Evolutionary conservation across 2,329 filamentous ascomycete genomes (phyloP).

Genomic region (Penicillium sclerotigenum): DNA sequence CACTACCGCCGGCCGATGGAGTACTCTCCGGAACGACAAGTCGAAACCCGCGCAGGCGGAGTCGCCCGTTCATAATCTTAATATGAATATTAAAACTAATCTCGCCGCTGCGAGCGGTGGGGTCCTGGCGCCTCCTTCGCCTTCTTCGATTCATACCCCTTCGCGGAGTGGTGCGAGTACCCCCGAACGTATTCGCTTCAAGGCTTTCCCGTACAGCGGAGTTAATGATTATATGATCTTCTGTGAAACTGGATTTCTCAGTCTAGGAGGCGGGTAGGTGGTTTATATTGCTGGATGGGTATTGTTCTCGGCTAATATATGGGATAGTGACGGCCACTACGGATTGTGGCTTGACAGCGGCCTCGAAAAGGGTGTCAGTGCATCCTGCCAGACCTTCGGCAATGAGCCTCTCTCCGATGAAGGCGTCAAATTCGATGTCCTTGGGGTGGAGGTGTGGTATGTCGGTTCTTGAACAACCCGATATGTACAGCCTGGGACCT

Average conservation of each 20-base stretch:
- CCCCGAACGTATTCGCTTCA: constrained; percentile 82
- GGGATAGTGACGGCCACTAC: constrained; percentile 70
- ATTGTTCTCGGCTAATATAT: constrained; percentile 8
- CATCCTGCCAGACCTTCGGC: constrained; percentile 83
- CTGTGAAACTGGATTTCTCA: constrained; percentile 80
- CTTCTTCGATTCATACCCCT: constrained; percentile 20
- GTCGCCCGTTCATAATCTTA: constrained; percentile 22
- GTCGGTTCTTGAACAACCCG: constrained; percentile 56
- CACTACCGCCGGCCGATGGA: constrained; percentile 58
- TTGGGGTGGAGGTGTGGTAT: constrained; percentile 92
- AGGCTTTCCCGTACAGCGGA: constrained; percentile 93
- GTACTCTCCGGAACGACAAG: constrained; percentile 50
- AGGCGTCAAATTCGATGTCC: constrained; percentile 83
- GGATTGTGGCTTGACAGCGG: constrained; percentile 89
- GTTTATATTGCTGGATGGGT: neutral
- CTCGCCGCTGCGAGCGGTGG: constrained; percentile 25
- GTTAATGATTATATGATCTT: constrained; percentile 96
- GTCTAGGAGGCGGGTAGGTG: constrained; percentile 71
- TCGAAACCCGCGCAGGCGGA: constrained; percentile 8
- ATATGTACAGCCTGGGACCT: neutral
- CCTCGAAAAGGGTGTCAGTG: constrained; percentile 79
- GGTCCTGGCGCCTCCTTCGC: constrained; percentile 24
- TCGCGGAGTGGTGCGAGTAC: constrained; percentile 52
- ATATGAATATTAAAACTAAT: constrained; percentile 26
- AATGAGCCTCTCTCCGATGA: constrained; percentile 93